Evolutionary conservation across 768 basidiomycete species (phyloP), one percentile per base, ranked within the genome.

Genomic region (Hypholoma fasciculare): DNA sequence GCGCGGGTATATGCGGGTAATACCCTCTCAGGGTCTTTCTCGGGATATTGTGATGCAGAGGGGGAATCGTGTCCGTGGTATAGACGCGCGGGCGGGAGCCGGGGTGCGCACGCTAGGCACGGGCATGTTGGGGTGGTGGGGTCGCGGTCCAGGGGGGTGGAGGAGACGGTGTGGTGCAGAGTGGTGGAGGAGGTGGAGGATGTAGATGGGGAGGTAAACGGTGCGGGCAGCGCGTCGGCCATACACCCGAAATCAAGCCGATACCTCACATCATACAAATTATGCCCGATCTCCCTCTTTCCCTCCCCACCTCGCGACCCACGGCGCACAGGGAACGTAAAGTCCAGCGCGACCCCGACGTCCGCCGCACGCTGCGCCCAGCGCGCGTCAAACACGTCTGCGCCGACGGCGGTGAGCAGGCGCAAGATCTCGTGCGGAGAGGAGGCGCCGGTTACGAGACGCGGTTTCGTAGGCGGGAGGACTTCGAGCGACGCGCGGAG

Each of bases 401-500:
- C 66, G 0, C 94, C 93, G 2, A 87, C 76, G 43, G 82, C 75
- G 1, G 73, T 71, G 30, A 94, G 78, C 26, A 93, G 79, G 8
- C 71, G 72, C 3, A 95, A 83, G 13, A 93, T 82, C 53, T 92
- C 89, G 58, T 94, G 94, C 1, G 93, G 94, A 0, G 86, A 85
- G 3, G 66, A 62, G 0, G 78, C 67, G 1, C 78, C 78, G 38
- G 84, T 85, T 27, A 83, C 79, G 13, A 92, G 65, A 23, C 94
- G 88, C 1, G 80, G 81, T 70, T 94, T 94, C 7, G 63, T 46
- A 1, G 63, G 19, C 0, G 88, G 78, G 1, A 93, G 77, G 0
- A 77, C 64, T 0, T 49, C 56, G 8, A 95, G 79, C 11, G 93
- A 95, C 2, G 86, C 72, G 36, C 74, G 71, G 12, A 94, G 64